These are phyloP conservation scores for Durusdinium trenchii DNA, from an alignment of 73 alveolate genomes.

Conservation along the genomic window DNA sequence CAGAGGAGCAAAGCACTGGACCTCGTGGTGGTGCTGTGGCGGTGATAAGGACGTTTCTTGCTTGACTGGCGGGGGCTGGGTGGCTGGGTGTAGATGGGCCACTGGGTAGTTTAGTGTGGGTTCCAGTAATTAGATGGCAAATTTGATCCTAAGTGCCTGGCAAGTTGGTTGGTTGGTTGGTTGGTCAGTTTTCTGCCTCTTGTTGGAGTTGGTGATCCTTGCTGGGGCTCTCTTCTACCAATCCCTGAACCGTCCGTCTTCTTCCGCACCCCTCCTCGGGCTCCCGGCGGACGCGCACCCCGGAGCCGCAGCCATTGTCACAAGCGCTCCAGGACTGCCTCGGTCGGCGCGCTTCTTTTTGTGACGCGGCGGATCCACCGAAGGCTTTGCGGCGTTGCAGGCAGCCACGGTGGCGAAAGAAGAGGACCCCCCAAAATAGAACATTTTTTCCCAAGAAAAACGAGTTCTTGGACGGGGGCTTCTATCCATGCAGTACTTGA, in stretches of 20 bases:
- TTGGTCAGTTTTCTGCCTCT: background rate
- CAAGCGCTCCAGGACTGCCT: conserved; percentile 63
- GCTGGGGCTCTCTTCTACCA: too few species aligned
- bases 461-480: too few species aligned
- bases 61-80: background rate
- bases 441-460: background rate
- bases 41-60: background rate
- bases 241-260: too few species aligned
- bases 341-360: too few species aligned
- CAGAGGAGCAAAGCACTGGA: conserved; percentile 48
- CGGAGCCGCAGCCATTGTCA: conserved; percentile 69
- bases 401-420: too few species aligned
- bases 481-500: too few species aligned
- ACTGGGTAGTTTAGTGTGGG: background rate
- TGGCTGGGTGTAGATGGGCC: background rate
- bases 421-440: background rate
- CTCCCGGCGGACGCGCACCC: conserved; percentile 39
- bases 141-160: too few species aligned
- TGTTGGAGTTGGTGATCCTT: background rate
- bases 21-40: conserved; percentile 3
- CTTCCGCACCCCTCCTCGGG: background rate
- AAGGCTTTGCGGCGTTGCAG: too few species aligned
- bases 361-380: too few species aligned
- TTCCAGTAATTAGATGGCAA: too few species aligned
- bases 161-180: too few species aligned